Evolutionary conservation across 2,329 filamentous ascomycete species (phyloP), one percentile per base, ranked within the genome.

Genomic region (Coniochaeta sp.): DNA sequence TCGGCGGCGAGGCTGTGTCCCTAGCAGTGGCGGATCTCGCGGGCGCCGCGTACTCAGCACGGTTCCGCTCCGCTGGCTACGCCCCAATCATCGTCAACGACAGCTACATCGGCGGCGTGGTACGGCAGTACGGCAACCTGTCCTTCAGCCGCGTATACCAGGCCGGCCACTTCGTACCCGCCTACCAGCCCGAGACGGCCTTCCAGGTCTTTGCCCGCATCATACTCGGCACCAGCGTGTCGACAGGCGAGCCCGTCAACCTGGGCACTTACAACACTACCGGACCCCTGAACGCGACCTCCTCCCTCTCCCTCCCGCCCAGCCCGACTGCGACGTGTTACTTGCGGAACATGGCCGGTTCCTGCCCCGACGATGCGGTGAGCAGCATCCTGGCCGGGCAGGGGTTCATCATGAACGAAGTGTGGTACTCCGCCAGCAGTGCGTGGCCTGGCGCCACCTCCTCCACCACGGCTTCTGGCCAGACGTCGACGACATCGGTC

Each of bases 51-150:
- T 82, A 81, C 67, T 79, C 80, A 16, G 69, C 74, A 59, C 73
- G 73, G 57, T 76, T 77, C 0, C 69, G 68, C 3, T 79, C 74
- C 63, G 67, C 71, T 6, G 78, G 82, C 26, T 80, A 80, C 64
- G 64, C 81, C 31, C 81, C 80, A 0, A 80, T 95, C 63, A 76
- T 86, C 14, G 85, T 90, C 44, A 89, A 91, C 68, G 80, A 79
- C 28, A 79, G 81, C 7, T 88, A 89, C 72, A 83, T 86, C 68
- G 89, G 84, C 58, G 91, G 90, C 22, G 82, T 84, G 60, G 89
- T 91, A 0, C 83, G 90, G 4, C 89, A 95, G 71, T 90, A 85
- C 67, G 90, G 88, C 12, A 93, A 93, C 66, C 80, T 89, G 59
- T 85, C 81, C 17, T 89, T 89, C 70, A 84, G 83, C 59, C 80